Evolutionary conservation across 176 grass and related monocot species (phyloP).

Genomic region (Triticum urartu): DNA sequence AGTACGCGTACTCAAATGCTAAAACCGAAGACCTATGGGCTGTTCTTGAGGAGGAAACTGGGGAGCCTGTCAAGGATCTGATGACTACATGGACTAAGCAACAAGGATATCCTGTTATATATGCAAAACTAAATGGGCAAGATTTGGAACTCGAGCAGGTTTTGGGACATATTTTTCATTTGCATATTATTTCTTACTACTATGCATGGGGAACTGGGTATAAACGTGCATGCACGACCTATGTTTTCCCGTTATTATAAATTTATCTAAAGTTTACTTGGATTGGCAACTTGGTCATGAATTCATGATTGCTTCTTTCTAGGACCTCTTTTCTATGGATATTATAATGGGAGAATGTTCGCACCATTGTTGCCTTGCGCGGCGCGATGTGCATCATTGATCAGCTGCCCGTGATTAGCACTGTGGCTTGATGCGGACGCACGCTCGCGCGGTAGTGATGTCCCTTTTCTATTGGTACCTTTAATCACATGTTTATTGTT

Average conservation of each 20-base stretch:
- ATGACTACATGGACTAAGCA: constrained; percentile 93
- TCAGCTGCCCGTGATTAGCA: no score
- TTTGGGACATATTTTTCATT: constrained; percentile 10
- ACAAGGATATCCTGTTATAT: constrained; percentile 86
- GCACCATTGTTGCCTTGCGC: no score
- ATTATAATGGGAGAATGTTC: no score
- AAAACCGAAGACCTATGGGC: constrained; percentile 92
- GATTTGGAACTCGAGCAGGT: constrained; percentile 84
- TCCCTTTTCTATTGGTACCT: neutral
- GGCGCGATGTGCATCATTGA: no score
- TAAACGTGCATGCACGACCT: neutral
- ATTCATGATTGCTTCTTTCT: constrained; percentile 2
- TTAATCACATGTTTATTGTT: neutral
- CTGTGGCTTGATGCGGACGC: no score
- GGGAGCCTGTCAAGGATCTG: constrained; percentile 75
- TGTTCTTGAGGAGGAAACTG: constrained; percentile 77
- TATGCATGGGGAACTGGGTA: neutral
- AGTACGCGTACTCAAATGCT: constrained; percentile 76
- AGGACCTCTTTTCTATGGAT: neutral
- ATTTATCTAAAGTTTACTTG: neutral
- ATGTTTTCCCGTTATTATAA: neutral
- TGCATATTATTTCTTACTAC: neutral
- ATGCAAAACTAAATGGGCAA: constrained; percentile 51
- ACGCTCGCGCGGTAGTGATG: no score
- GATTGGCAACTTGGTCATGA: neutral